Percentiles rank a stretch among this genome's conserved stretches.
Conservation (phyloP, 352 stramenopile genomes). For the Pythium phragmitis region DNA sequence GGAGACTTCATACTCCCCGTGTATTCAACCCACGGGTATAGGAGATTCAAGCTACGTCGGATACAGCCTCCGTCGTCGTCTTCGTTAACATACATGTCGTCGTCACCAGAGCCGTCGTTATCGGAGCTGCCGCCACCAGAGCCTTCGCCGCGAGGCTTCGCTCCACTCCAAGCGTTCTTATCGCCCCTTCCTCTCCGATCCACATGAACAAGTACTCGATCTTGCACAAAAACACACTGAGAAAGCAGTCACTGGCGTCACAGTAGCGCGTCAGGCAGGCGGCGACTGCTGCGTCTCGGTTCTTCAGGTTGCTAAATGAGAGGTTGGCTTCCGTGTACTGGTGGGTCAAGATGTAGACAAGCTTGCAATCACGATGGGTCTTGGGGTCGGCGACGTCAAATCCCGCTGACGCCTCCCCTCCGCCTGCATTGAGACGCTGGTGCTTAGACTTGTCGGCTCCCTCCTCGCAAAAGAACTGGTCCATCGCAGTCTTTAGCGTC, state of each 20-base stretch:
- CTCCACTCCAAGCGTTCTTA: too few species aligned
- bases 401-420: not conserved
- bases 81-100: not conserved
- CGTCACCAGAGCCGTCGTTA: too few species aligned
- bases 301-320: conserved; percentile 16
- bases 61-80: not conserved
- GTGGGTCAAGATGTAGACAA: conserved; percentile 17
- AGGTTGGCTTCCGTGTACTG: conserved; percentile 21
- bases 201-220: conserved; percentile 10
- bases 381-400: conserved; percentile 8
- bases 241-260: conserved; percentile 11
- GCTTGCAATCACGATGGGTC: conserved; percentile 1
- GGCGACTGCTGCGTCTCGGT: conserved; percentile 12
- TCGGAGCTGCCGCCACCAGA: too few species aligned
- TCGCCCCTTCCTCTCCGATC: not conserved
- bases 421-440: not conserved
- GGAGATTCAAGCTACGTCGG: not conserved
- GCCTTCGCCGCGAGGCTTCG: too few species aligned
- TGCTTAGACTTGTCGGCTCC: conserved; percentile 2
- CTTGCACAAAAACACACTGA: conserved; percentile 12
- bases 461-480: conserved; percentile 10
- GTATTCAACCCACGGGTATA: not conserved
- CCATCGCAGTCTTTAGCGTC: conserved; percentile 10
- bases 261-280: conserved; percentile 15
- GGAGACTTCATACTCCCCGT: not conserved